phyloP scores from a whole-genome alignment of 2,329 filamentous ascomycete genomes.

The Alternaria infectoria region DNA sequence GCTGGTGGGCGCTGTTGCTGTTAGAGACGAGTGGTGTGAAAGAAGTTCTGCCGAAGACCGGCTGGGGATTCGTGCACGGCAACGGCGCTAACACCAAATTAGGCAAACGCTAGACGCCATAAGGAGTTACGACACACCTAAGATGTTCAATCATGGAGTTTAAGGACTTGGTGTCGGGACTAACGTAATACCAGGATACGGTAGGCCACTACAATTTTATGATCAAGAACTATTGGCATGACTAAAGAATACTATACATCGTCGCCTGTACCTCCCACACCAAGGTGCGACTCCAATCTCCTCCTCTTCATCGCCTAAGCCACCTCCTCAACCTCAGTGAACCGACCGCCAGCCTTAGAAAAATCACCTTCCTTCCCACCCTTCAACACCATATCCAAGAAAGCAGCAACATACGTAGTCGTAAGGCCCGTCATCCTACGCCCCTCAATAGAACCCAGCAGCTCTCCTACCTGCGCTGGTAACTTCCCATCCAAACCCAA shows the following conservation, averaged over 20 bases:
- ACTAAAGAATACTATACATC: neutral
- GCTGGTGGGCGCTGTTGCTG: neutral
- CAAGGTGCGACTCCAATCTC: neutral
- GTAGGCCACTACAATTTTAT: neutral
- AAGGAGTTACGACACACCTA: neutral
- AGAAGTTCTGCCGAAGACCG: neutral
- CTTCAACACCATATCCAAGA: slow-evolving; percentile 31
- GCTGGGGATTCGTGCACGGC: neutral
- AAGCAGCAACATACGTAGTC: slow-evolving; percentile 24
- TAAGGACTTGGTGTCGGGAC: too few species aligned
- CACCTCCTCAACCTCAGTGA: slow-evolving; percentile 24
- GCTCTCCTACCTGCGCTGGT: slow-evolving; percentile 21
- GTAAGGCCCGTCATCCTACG: slow-evolving; percentile 26
- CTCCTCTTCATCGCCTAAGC: neutral
- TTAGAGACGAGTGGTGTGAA: neutral
- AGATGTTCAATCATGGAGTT: too few species aligned
- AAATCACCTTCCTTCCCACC: slow-evolving; percentile 8
- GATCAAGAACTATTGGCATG: neutral
- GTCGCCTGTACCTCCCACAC: neutral
- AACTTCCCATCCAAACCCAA: slow-evolving; percentile 25
- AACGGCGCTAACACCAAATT: neutral
- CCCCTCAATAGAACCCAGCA: slow-evolving; percentile 31
- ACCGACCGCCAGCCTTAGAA: neutral
- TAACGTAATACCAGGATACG: too few species aligned
- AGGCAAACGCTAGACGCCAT: neutral